Base-by-base conservation (phyloP, 352 stramenopile species). In the Globisporangium paroecandrum region DNA sequence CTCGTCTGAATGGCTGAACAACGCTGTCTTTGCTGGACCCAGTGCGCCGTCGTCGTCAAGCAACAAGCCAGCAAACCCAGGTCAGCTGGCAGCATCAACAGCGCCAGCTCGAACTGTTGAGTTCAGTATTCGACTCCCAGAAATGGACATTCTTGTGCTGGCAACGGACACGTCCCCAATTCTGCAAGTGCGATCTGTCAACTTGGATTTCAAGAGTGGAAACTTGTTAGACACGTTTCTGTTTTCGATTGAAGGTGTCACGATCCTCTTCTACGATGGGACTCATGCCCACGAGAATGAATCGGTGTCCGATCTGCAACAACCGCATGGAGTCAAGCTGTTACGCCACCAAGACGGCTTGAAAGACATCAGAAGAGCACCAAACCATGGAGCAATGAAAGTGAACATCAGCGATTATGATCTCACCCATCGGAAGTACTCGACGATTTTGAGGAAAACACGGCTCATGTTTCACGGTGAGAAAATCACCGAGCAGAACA, bases 71-170 rank as follows among this genome's bases (percentile, higher is more conserved):
- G 29, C 43, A 54, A 65, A 58, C n/a, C 46, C n/a, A 25, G 20
- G 46, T n/a, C 20, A 65, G 15, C 3, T 10, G 20, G 13, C 27
- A n/a, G 47, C 53, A 13, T 57, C 51, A 24, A 13, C 43, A 4
- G 25, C n/a, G 13, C 22, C 57, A 20, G 25, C 64, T 15, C 69
- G 65, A 49, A 71, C 73, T 4, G 75, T 93, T 9, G 75, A 84
- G 63, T 81, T 89, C 27, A 81, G 59, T 25, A 74, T 93, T 25
- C 72, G 73, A 53, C 53, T 93, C n/a, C 85, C 85, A 4, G 66
- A 89, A 38, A 76, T 93, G 4, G 83, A 93, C 34, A 58, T 93
- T 15, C 80, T 90, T 29, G 68, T 90, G 22, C 72, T 90, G 36
- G 85, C 77, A 29, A 87, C 81, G 0, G 83, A 89, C 29, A 75